Conservation (phyloP, 2,329 filamentous ascomycete genomes). For the Pseudocercospora musae region DNA sequence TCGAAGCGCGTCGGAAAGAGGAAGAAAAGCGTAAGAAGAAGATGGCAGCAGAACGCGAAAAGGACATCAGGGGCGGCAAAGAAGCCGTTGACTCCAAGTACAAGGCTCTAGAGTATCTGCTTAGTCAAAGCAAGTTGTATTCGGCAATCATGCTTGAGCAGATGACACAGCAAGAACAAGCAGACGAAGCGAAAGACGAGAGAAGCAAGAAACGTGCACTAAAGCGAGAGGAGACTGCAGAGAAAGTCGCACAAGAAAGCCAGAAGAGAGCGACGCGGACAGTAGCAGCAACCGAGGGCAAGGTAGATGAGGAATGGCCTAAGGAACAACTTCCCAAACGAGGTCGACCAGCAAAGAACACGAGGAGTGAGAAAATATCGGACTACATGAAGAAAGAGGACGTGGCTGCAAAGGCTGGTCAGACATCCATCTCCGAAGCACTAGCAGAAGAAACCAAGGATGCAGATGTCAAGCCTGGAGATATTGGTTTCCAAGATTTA, state of each 20-base stretch:
- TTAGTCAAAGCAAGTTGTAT: slow-evolving; percentile 53
- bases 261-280: slow-evolving; percentile 48
- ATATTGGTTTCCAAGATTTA: slow-evolving; percentile 64
- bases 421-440: slow-evolving; percentile 55
- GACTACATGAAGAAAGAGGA: slow-evolving; percentile 61
- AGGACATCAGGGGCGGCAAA: slow-evolving; percentile 46
- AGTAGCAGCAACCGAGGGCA: slow-evolving; percentile 24
- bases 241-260: slow-evolving; percentile 44
- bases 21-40: slow-evolving; percentile 45
- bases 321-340: slow-evolving; percentile 27
- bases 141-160: slow-evolving; percentile 52
- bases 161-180: slow-evolving; percentile 52
- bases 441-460: slow-evolving; percentile 58
- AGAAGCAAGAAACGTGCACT: slow-evolving; percentile 44
- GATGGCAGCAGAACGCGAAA: slow-evolving; percentile 45
- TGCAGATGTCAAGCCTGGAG: slow-evolving; percentile 56
- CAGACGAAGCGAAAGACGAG: slow-evolving; percentile 45
- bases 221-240: slow-evolving; percentile 48
- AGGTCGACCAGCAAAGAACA: slow-evolving; percentile 38
- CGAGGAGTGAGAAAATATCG: slow-evolving; percentile 49
- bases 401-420: slow-evolving; percentile 51
- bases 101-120: slow-evolving; percentile 51
- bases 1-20: slow-evolving; percentile 40
- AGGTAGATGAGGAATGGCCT: slow-evolving; percentile 14
- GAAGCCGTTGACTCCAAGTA: slow-evolving; percentile 49